Conservation (phyloP, 2,329 filamentous ascomycete species). For the Hysterium pulicare region DNA sequence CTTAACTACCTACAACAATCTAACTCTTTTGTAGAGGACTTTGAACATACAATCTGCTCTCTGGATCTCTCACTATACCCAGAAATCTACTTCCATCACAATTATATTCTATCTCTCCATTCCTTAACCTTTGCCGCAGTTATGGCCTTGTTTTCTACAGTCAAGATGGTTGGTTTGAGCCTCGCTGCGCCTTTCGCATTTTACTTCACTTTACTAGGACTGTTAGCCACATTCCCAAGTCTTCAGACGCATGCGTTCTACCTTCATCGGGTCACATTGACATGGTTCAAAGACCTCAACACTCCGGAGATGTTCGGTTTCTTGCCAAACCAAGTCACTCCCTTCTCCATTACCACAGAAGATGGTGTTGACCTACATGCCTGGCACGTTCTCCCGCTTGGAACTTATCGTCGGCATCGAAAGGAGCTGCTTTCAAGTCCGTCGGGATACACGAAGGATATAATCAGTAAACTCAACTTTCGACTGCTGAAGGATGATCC, state of each 20-base stretch:
- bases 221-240: not conserved
- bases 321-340: conserved; percentile 48
- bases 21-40: too few relatives aligned
- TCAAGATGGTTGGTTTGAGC: too few relatives aligned
- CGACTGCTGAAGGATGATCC: conserved; percentile 61
- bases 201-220: not conserved
- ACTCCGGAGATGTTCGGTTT: conserved; percentile 49
- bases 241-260: conserved; percentile 58
- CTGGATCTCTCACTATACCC: too few relatives aligned
- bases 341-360: conserved; percentile 45
- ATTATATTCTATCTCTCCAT: too few relatives aligned
- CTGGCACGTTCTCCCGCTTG: conserved; percentile 51
- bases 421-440: conserved; percentile 37
- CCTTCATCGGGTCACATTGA: conserved; percentile 52
- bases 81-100: too few relatives aligned
- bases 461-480: conserved; percentile 59
- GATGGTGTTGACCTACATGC: conserved; percentile 44
- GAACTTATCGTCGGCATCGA: conserved; percentile 45
- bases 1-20: too few relatives aligned
- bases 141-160: too few relatives aligned
- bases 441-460: conserved; percentile 49
- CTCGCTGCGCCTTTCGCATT: not conserved
- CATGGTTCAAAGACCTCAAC: conserved; percentile 53
- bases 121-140: too few relatives aligned
- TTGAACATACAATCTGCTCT: too few relatives aligned